Evolutionary conservation across 116 monocot genomes (phyloP).

Genomic region (Papilionanthe hybrid): DNA sequence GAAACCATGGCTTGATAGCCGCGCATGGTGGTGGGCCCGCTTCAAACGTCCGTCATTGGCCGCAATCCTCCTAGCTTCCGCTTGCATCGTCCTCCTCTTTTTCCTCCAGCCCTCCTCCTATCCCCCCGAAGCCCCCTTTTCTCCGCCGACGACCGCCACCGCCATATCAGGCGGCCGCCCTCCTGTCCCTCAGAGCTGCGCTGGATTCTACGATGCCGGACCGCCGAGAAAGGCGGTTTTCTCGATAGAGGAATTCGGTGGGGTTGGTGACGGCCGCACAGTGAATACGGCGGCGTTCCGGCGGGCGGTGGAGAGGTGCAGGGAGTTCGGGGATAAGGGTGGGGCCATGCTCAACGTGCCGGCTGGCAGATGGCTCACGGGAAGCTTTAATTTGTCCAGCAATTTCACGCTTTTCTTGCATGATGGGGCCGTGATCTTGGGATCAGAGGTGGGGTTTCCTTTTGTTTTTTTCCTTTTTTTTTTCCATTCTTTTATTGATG

Average conservation of each 20-base stretch:
- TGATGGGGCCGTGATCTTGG: slow-evolving; percentile 70
- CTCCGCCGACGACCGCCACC: neutral
- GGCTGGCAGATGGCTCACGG: slow-evolving; percentile 71
- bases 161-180: neutral
- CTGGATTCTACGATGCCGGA: slow-evolving; percentile 10
- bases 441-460: slow-evolving; percentile 55
- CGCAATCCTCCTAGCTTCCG: slow-evolving; percentile 10
- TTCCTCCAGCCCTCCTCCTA: slow-evolving; percentile 14
- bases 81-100: slow-evolving; percentile 12
- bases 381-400: slow-evolving; percentile 88
- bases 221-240: slow-evolving; percentile 10
- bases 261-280: slow-evolving; percentile 66
- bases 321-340: slow-evolving; percentile 27
- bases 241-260: slow-evolving; percentile 57
- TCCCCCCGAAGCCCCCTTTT: neutral
- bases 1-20: slow-evolving; percentile 25
- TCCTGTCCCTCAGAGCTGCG: slow-evolving; percentile 20
- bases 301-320: slow-evolving; percentile 34
- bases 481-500: no score
- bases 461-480: neutral
- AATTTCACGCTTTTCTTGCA: slow-evolving; percentile 80
- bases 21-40: neutral
- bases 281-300: slow-evolving; percentile 54
- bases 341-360: slow-evolving; percentile 69
- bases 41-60: slow-evolving; percentile 12